These are phyloP conservation scores for Sordariomycetes sp. DNA, from an alignment of 2,329 filamentous ascomycete species.

Conservation along the genomic window DNA sequence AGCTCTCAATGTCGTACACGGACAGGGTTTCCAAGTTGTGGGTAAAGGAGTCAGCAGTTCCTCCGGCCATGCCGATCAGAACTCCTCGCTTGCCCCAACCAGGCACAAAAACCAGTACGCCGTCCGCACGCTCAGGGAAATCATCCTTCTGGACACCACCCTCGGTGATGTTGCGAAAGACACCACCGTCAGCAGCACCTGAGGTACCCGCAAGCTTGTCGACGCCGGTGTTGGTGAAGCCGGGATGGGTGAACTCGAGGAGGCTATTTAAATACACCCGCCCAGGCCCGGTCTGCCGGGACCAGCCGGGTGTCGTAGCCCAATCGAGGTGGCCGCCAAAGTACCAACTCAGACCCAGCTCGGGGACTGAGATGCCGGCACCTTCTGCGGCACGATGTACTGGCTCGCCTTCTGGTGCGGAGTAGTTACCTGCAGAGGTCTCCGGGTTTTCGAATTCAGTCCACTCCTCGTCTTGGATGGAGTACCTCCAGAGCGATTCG, in stretches of 20 bases:
- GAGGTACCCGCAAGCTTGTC: conserved; percentile 40
- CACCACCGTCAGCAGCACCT: conserved; percentile 51
- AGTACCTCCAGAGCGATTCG: conserved; percentile 62
- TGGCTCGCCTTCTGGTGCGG: conserved; percentile 41
- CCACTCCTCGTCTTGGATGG: conserved; percentile 51
- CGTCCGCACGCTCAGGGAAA: conserved; percentile 68
- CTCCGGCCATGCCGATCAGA: conserved; percentile 63
- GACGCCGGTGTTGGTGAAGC: conserved; percentile 55
- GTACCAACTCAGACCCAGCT: conserved; percentile 65
- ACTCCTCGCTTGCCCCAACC: conserved; percentile 65
- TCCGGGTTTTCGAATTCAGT: conserved; percentile 50
- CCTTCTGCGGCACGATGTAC: conserved; percentile 67
- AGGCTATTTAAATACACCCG: conserved; percentile 66
- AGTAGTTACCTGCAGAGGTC: conserved; percentile 55
- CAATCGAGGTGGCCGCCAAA: conserved; percentile 68
- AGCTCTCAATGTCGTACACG: conserved; percentile 55
- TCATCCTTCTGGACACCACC: conserved; percentile 57
- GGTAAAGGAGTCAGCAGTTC: conserved; percentile 60
- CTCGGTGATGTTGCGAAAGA: conserved; percentile 65
- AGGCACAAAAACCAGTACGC: conserved; percentile 62
- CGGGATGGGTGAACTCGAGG: conserved; percentile 68
- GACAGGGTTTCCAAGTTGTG: conserved; percentile 46
- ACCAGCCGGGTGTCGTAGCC: conserved; percentile 54
- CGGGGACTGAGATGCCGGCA: conserved; percentile 60
- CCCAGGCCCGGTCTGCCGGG: conserved; percentile 46